These are phyloP conservation scores for Suillus clintonianus DNA, from an alignment of 768 basidiomycete genomes.

Conservation along the genomic window DNA sequence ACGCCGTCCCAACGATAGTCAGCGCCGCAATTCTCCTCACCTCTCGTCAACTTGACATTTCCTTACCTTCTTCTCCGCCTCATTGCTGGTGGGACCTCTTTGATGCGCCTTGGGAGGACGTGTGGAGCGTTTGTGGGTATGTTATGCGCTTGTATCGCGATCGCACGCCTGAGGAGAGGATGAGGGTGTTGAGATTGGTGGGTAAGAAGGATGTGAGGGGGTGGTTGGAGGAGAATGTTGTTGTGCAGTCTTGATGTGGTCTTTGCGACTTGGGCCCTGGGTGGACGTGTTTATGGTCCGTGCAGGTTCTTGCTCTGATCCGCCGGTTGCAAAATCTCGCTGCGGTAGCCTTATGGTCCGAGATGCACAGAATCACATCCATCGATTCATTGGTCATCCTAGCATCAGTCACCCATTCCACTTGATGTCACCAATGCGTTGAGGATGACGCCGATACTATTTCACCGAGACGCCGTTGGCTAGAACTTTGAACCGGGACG, in stretches of 20 bases:
- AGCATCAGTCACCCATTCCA: background rate
- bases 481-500: background rate
- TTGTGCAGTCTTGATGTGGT: background rate
- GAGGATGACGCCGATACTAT: background rate
- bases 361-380: background rate
- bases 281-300: background rate
- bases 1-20: slow-evolving; percentile 88
- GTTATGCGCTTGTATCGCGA: slow-evolving; percentile 80
- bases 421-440: background rate
- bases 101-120: slow-evolving; percentile 87
- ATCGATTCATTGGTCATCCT: background rate
- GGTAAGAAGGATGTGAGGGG: slow-evolving; percentile 77
- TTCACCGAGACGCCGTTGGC: background rate
- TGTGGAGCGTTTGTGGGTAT: slow-evolving; percentile 82
- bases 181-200: slow-evolving; percentile 56
- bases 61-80: slow-evolving; percentile 70
- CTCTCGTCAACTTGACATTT: slow-evolving; percentile 66
- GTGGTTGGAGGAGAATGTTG: slow-evolving; percentile 70
- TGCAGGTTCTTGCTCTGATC: background rate
- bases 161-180: slow-evolving; percentile 46
- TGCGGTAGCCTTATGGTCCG: background rate
- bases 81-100: slow-evolving; percentile 94
- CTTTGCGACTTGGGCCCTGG: background rate
- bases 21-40: slow-evolving; percentile 87
- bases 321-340: background rate